Conservation (phyloP, 2,329 filamentous ascomycete species). For the Fusarium verticillioides region DNA sequence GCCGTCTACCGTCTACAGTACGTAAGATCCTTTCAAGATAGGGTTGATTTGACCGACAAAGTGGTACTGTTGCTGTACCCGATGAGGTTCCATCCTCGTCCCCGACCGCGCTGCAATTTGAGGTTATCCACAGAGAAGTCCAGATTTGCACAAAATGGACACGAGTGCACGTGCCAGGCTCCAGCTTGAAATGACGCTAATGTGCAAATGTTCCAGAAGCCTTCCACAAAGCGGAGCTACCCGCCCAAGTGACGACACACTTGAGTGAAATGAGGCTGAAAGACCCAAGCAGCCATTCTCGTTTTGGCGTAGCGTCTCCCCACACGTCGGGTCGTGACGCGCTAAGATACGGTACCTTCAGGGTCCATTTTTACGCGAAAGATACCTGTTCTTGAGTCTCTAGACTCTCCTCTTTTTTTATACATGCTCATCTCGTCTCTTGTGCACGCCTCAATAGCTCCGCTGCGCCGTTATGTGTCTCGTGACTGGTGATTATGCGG, state of each 20-base stretch:
- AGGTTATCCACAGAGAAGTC: constrained; percentile 23
- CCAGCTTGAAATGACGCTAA: constrained; percentile 17
- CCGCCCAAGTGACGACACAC: constrained; percentile 36
- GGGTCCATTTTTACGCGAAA: constrained; percentile 29
- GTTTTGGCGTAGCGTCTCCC: constrained; percentile 30
- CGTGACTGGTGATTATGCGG: constrained; percentile 25
- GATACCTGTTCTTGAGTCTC: not conserved
- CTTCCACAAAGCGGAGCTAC: constrained; percentile 37
- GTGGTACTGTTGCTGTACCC: constrained; percentile 15
- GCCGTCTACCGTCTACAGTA: constrained; percentile 22
- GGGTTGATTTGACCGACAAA: constrained; percentile 20
- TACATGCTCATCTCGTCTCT: constrained; percentile 5
- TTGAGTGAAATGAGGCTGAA: constrained; percentile 42
- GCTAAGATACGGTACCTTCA: constrained; percentile 24
- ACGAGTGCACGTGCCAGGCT: constrained; percentile 40
- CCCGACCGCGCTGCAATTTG: constrained; percentile 41
- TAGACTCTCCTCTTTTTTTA: not conserved
- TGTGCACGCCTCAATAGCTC: constrained; percentile 21
- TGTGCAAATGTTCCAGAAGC: constrained; percentile 42
- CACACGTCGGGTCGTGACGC: constrained; percentile 24
- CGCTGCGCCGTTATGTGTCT: constrained; percentile 18
- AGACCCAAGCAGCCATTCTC: constrained; percentile 24
- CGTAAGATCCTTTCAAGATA: constrained; percentile 10
- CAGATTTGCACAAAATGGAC: constrained; percentile 43
- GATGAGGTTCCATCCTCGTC: constrained; percentile 35